Evolutionary conservation across 208 protist genomes (phyloP), one percentile per base, ranked within the genome.

Genomic region (Blastocrithidia nonstop): DNA sequence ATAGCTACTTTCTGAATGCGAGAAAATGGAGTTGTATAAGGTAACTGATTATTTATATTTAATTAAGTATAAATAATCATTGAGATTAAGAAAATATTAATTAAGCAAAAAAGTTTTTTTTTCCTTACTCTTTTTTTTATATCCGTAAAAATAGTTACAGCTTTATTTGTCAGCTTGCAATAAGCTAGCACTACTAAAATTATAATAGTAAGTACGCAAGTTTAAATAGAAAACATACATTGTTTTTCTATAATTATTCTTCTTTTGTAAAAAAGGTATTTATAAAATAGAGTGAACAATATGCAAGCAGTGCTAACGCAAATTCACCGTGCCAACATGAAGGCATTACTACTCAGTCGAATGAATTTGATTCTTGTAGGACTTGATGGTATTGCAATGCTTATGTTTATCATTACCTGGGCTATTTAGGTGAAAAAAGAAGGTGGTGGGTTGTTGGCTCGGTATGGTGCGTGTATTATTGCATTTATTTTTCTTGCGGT

Each of bases 371-470:
- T 79, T 44, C 44, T 74, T 25, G 60, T 78, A 13, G 45, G 50
- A 13, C 35, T 90, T 8, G 65, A 78, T 36, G 65, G 42, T 11
- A 40, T 73, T 4, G 63, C 62, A 2, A 73, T 81, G 64, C 6
- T 90, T 36, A 66, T 84, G 45, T 54, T 86, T 11, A 76, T 90
- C 16, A 55, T 77, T 27, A 64, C 69, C 13, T 90, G 75, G 75
- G 42, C 59, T 1, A 53, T 81, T 7, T 60, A 58, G 1, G 59
- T 74, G 7, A 31, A 46, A 23, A 84, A 71, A 35, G 76, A 84
- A 16, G 48, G 56, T 4, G 57, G 55, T 7, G 61, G 63, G 21
- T 26, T 86, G 19, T 11, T 72, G 4, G 23, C 57, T 1, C 75
- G 76, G 16, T 79, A 76, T 31, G 70, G 39, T 8, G 61, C 71